Evolutionary conservation across 352 stramenopile species (phyloP).

Genomic region (Phytophthora kernoviae): DNA sequence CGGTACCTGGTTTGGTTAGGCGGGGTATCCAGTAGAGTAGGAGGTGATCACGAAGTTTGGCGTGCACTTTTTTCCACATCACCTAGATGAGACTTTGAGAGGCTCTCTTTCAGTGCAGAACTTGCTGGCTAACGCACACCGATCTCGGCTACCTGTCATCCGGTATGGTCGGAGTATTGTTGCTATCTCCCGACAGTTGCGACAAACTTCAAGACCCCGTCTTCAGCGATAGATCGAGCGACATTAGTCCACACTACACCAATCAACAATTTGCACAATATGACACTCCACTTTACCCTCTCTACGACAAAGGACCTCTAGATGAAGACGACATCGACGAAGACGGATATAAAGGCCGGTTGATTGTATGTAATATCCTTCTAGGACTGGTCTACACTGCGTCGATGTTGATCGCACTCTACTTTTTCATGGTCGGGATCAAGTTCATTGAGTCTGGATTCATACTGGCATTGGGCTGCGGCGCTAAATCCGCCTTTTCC

Average conservation of each 20-base stretch:
- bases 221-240: slow-evolving; percentile 36
- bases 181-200: slow-evolving; percentile 30
- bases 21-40: too few relatives aligned
- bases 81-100: not conserved
- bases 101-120: slow-evolving; percentile 15
- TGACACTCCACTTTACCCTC: not conserved
- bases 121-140: slow-evolving; percentile 2
- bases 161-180: slow-evolving; percentile 7
- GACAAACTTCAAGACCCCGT: slow-evolving; percentile 33
- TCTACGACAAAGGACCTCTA: slow-evolving; percentile 12
- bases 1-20: too few relatives aligned
- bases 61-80: not conserved
- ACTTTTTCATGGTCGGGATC: slow-evolving; percentile 81
- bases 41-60: not conserved
- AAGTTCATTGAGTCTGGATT: slow-evolving; percentile 74
- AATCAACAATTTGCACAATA: not conserved
- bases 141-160: slow-evolving; percentile 11
- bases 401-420: slow-evolving; percentile 55
- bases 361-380: slow-evolving; percentile 20
- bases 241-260: slow-evolving; percentile 20
- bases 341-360: slow-evolving; percentile 4
- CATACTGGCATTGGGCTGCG: slow-evolving; percentile 65
- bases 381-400: slow-evolving; percentile 31
- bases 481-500: slow-evolving; percentile 59
- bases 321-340: slow-evolving; percentile 19